phyloP scores from a whole-genome alignment of 805 yeast genomes.

The Wickerhamiella azymoides region DNA sequence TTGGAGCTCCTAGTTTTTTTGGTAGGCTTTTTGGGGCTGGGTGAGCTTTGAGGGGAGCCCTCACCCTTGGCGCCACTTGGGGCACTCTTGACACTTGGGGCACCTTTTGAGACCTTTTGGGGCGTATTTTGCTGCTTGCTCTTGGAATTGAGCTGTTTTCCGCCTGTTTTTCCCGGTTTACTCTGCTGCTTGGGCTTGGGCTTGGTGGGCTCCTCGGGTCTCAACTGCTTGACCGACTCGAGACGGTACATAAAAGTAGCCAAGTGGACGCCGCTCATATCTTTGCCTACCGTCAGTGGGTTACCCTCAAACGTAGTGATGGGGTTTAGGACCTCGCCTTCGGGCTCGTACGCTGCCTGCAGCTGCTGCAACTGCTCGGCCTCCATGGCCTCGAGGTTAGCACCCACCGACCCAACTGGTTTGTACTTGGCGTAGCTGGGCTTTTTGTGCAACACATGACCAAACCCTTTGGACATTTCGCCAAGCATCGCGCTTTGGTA shows the following conservation, averaged over 20 bases:
- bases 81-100: no score
- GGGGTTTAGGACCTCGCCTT: neutral
- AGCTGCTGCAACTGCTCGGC: neutral
- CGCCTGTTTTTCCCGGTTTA: no score
- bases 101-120: no score
- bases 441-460: neutral
- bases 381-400: neutral
- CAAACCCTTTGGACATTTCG: neutral
- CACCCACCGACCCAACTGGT: neutral
- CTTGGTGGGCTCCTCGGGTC: neutral
- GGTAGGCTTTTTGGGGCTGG: no score
- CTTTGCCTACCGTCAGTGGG: neutral
- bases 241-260: neutral
- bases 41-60: no score
- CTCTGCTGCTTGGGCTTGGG: neutral
- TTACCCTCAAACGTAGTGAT: neutral
- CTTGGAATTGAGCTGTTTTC: no score
- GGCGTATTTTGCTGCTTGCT: no score
- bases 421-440: neutral
- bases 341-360: neutral
- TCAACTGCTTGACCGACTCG: neutral
- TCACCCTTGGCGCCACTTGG: no score
- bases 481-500: neutral
- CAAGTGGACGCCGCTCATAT: constrained; percentile 1
- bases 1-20: no score